Evolutionary conservation across 2,329 filamentous ascomycete species (phyloP).

Genomic region (Aspergillus tamarii): DNA sequence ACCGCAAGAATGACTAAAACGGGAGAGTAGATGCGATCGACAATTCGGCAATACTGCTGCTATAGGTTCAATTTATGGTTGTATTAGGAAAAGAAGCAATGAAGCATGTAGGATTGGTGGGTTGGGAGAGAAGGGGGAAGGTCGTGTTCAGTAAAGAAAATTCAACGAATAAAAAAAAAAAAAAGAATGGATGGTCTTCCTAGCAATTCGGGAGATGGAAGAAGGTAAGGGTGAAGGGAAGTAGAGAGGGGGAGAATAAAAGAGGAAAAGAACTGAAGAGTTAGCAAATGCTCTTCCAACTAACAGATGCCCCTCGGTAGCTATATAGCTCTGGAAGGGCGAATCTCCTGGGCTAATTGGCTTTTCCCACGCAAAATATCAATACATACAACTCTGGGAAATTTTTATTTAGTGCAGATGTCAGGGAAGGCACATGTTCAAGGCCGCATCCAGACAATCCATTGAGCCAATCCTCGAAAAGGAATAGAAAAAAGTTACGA

Average conservation of each 20-base stretch:
- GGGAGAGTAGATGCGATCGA: not conserved
- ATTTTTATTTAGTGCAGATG: constrained; percentile 24
- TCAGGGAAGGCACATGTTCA: constrained; percentile 29
- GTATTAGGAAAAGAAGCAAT: not conserved
- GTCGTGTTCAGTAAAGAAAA: not conserved
- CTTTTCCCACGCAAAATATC: constrained; percentile 17
- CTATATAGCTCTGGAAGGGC: constrained; percentile 14
- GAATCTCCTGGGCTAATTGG: constrained; percentile 21
- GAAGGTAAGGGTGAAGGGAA: constrained; percentile 14
- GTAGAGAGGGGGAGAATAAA: constrained; percentile 20
- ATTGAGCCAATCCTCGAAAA: constrained; percentile 26
- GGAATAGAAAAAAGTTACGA: constrained; percentile 27
- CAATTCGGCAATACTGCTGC: not conserved
- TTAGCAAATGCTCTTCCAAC: constrained; percentile 30
- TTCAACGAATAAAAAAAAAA: constrained; percentile 4
- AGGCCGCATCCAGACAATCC: constrained; percentile 23
- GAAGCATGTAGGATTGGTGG: not conserved
- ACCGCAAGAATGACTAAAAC: not conserved
- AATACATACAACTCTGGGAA: constrained; percentile 24
- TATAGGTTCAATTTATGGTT: constrained; percentile 4
- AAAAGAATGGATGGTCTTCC: constrained; percentile 11
- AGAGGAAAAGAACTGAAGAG: constrained; percentile 19
- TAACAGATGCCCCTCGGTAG: constrained; percentile 13
- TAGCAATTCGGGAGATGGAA: constrained; percentile 1
- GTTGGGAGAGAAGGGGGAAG: not conserved